A percentile compares a stretch with the other conserved stretches of the same genome.
Conservation (phyloP, 2,329 filamentous ascomycete species). For the Alternaria tenuissima region DNA sequence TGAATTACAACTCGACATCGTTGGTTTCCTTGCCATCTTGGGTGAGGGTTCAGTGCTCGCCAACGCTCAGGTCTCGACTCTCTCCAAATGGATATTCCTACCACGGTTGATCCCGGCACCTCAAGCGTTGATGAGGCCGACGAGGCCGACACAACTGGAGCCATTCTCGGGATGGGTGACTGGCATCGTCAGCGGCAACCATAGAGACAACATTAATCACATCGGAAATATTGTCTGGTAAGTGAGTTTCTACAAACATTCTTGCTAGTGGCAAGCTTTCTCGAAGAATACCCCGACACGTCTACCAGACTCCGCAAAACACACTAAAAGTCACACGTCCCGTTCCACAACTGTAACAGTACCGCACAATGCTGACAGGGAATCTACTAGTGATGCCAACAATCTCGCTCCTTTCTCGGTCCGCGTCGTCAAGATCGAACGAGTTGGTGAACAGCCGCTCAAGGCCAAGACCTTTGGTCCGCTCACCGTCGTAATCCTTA, state of each 20-base stretch:
- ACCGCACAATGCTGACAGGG: conserved; percentile 4
- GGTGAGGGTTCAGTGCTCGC: conserved; percentile 61
- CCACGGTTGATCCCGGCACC: conserved; percentile 61
- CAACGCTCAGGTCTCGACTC: conserved; percentile 60
- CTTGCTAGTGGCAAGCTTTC: not conserved
- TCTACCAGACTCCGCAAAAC: conserved; percentile 4
- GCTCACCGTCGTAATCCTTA: conserved; percentile 55
- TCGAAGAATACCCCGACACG: conserved; percentile 15
- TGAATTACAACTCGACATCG: conserved; percentile 62
- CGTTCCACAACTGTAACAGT: not conserved
- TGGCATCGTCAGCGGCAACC: conserved; percentile 58
- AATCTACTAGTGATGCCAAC: conserved; percentile 40
- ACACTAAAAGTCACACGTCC: not conserved
- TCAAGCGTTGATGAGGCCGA: conserved; percentile 59
- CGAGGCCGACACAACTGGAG: conserved; percentile 54
- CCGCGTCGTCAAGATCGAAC: conserved; percentile 49
- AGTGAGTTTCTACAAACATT: conserved; percentile 7
- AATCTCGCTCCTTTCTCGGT: conserved; percentile 51
- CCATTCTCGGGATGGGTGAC: conserved; percentile 53
- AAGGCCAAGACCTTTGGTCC: conserved; percentile 58
- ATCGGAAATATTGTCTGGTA: conserved; percentile 59
- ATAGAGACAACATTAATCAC: conserved; percentile 57
- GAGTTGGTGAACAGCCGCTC: not conserved
- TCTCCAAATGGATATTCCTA: conserved; percentile 59
- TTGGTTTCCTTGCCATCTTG: conserved; percentile 64